These are phyloP conservation scores for Aureobasidium pullulans DNA, from an alignment of 2,329 filamentous ascomycete genomes.

Conservation along the genomic window DNA sequence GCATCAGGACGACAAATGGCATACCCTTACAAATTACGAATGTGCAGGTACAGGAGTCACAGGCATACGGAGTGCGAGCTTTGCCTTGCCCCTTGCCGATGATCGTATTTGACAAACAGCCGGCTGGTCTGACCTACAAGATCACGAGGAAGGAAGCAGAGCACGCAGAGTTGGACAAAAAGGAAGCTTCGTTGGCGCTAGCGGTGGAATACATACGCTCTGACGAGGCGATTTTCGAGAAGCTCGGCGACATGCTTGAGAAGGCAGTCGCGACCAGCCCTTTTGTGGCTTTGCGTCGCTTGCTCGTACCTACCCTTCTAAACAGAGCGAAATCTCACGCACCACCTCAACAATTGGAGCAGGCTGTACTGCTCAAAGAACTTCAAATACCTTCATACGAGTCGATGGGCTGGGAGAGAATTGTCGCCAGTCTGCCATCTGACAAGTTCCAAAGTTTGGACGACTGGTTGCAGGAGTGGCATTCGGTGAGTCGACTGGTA, in stretches of 20 bases:
- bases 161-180: constrained; percentile 21
- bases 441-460: constrained; percentile 37
- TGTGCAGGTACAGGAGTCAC: constrained; percentile 63
- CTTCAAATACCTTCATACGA: constrained; percentile 46
- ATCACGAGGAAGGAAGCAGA: constrained; percentile 51
- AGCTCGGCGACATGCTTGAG: constrained; percentile 40
- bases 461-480: constrained; percentile 50
- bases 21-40: constrained; percentile 68
- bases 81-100: constrained; percentile 40
- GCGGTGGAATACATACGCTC: constrained; percentile 69
- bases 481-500: constrained; percentile 36
- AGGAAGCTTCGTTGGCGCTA: constrained; percentile 51
- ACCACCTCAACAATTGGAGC: constrained; percentile 45
- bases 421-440: constrained; percentile 45
- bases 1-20: constrained; percentile 70
- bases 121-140: constrained; percentile 73
- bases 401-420: constrained; percentile 46
- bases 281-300: constrained; percentile 39
- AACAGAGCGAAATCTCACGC: constrained; percentile 39
- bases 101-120: constrained; percentile 71
- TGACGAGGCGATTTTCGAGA: constrained; percentile 59
- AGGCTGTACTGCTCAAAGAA: constrained; percentile 47
- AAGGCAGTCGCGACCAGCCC: constrained; percentile 40
- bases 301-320: constrained; percentile 46
- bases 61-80: constrained; percentile 59